Evolutionary conservation across 371 early-diverging fungal genomes (phyloP).

Genomic region (Syncephalastrum racemosum): DNA sequence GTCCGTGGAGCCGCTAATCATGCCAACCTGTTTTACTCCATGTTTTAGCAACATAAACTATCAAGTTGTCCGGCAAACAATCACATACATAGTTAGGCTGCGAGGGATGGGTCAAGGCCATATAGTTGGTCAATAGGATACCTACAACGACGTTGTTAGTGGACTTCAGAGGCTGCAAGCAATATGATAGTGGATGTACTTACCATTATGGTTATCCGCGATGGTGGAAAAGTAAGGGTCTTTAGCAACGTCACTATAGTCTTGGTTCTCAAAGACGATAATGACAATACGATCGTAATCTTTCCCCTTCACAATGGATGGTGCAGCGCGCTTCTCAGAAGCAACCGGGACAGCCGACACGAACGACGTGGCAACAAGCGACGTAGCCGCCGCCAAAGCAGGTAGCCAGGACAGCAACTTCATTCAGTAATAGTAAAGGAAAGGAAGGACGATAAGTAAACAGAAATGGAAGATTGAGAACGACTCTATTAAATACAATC

Average conservation of each 20-base stretch:
- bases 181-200: background rate
- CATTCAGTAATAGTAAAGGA: no score
- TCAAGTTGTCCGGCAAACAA: background rate
- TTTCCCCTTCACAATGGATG: constrained; percentile 25
- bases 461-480: no score
- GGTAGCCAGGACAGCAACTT: no score
- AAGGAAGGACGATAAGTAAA: no score
- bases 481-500: no score
- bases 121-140: constrained; percentile 40
- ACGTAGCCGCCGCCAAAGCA: no score
- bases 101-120: constrained; percentile 35
- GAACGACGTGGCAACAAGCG: no score
- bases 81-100: constrained; percentile 28
- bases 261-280: constrained; percentile 41
- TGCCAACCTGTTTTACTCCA: constrained; percentile 17
- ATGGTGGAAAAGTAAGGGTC: constrained; percentile 33
- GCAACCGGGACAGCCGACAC: no score
- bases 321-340: no score
- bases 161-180: no score
- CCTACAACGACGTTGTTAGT: constrained; percentile 40
- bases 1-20: constrained; percentile 38
- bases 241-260: constrained; percentile 23
- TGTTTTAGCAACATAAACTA: background rate
- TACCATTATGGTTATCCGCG: constrained; percentile 27
- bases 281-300: constrained; percentile 39